These are phyloP conservation scores for Pythium utonaiense DNA, from an alignment of 352 stramenopile species.

Conservation along the genomic window DNA sequence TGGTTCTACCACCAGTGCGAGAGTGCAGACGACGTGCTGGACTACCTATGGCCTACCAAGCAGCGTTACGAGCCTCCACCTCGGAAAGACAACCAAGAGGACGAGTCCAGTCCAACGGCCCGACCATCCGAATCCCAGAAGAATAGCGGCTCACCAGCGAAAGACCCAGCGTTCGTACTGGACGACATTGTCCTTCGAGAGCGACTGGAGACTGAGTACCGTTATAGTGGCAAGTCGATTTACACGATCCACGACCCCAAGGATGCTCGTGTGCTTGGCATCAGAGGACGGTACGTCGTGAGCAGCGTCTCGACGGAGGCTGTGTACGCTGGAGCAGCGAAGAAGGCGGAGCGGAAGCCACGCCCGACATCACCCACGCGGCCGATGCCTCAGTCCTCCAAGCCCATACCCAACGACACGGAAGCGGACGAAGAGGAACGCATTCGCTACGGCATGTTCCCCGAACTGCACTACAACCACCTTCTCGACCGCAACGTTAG, in stretches of 20 bases:
- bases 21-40: conserved; percentile 53
- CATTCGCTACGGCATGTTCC: conserved; percentile 17
- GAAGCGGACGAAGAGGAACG: conserved; percentile 20
- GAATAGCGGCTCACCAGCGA: background rate
- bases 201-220: conserved; percentile 38
- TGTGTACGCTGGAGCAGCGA: conserved; percentile 19
- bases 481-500: background rate
- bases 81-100: background rate
- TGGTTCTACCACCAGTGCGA: conserved; percentile 60
- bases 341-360: conserved; percentile 14
- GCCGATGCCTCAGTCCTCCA: conserved; percentile 20
- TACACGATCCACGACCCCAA: conserved; percentile 50
- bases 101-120: background rate
- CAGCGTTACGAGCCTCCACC: conserved; percentile 18
- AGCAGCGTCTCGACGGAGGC: conserved; percentile 13
- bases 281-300: conserved; percentile 29
- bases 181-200: conserved; percentile 54
- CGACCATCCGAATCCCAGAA: too few species aligned
- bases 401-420: conserved; percentile 13
- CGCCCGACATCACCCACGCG: conserved; percentile 14
- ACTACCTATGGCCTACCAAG: conserved; percentile 48
- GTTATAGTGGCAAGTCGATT: conserved; percentile 41
- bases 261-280: conserved; percentile 23
- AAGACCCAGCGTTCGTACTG: conserved; percentile 29
- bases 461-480: conserved; percentile 15